phyloP scores from a whole-genome alignment of 345 rosid species.

The Microcos paniculata region DNA sequence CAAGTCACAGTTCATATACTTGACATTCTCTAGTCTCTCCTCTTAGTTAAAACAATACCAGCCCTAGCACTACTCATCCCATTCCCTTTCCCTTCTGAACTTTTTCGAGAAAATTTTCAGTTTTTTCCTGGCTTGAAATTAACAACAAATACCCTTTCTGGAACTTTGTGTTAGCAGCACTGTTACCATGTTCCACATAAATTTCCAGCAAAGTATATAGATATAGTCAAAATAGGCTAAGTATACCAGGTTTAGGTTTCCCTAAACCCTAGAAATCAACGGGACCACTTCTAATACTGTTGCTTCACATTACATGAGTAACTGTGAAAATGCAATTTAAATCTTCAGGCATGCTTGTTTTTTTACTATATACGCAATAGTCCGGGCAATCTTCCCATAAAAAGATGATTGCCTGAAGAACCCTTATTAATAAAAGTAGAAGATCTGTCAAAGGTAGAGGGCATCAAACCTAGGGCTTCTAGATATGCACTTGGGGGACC shows the following conservation, averaged over 20 bases:
- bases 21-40: neutral
- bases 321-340: constrained; percentile 51
- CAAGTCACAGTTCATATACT: neutral
- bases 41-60: neutral
- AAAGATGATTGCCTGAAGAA: constrained; percentile 25
- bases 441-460: constrained; percentile 27
- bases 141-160: neutral
- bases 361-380: constrained; percentile 8
- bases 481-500: constrained; percentile 47
- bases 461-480: constrained; percentile 35
- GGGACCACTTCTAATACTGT: constrained; percentile 64
- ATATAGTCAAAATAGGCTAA: constrained; percentile 29
- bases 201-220: constrained; percentile 17
- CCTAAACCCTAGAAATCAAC: constrained; percentile 45
- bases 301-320: constrained; percentile 54
- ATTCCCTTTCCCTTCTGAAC: neutral
- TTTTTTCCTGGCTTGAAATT: constrained; percentile 10
- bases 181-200: constrained; percentile 14
- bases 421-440: constrained; percentile 20
- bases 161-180: constrained; percentile 8
- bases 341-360: constrained; percentile 54
- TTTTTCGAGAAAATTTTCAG: neutral
- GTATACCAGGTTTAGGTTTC: constrained; percentile 36
- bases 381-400: constrained; percentile 36
- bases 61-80: neutral